Conservation (phyloP, 164 flowering plant genomes). For the Cinnamomum micranthum region DNA sequence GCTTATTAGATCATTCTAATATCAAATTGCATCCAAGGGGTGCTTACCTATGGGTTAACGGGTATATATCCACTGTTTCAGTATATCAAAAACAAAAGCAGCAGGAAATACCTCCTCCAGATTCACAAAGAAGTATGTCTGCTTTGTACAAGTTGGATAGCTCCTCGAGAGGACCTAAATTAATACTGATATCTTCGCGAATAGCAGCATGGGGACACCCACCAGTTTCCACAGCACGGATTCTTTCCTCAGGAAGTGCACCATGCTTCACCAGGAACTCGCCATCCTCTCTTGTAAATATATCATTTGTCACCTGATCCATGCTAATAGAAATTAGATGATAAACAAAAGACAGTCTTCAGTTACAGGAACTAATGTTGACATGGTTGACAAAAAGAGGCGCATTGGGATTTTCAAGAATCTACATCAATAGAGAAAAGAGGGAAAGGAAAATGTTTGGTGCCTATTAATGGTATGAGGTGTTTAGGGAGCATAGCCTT, state of each 20-base stretch:
- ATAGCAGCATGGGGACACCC: slow-evolving; percentile 99
- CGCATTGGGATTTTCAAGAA: too few species aligned
- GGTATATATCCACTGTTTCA: neutral
- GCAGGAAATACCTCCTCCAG: slow-evolving; percentile 81
- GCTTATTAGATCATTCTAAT: neutral
- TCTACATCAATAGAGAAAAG: too few species aligned
- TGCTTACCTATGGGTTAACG: neutral
- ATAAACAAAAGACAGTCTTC: neutral
- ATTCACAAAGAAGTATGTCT: slow-evolving; percentile 96
- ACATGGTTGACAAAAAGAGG: too few species aligned
- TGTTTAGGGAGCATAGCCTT: too few species aligned
- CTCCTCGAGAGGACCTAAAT: slow-evolving; percentile 96
- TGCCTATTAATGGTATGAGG: too few species aligned
- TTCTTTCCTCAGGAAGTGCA: slow-evolving; percentile 95
- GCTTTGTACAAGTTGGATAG: slow-evolving; percentile 81
- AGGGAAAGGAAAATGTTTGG: too few species aligned
- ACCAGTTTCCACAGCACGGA: slow-evolving; percentile 98
- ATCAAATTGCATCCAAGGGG: neutral
- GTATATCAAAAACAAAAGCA: neutral
- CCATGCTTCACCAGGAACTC: slow-evolving; percentile 90
- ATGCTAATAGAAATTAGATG: neutral
- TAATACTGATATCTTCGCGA: slow-evolving; percentile 97
- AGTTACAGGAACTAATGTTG: neutral
- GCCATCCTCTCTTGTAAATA: slow-evolving; percentile 97
- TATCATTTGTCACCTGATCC: slow-evolving; percentile 89